phyloP scores from a whole-genome alignment of 495 filamentous ascomycete species.

The Hypoxylon cercidicola region DNA sequence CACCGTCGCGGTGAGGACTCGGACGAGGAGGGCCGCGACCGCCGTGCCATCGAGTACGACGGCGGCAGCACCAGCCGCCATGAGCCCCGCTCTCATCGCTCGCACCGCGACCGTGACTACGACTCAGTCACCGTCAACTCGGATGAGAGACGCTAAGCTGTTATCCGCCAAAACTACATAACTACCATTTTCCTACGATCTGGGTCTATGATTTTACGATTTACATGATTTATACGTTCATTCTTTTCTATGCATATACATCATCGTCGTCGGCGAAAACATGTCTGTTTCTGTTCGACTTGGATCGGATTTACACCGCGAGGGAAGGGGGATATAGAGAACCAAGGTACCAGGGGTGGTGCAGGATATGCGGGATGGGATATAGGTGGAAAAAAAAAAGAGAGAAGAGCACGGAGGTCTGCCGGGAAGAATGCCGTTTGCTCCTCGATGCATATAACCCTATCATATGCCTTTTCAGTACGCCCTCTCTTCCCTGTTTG shows the following conservation, averaged over 20 bases:
- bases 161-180: background rate
- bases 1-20: slow-evolving; percentile 36
- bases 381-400: slow-evolving; percentile 14
- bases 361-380: too few relatives aligned
- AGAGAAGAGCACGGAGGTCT: background rate
- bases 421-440: slow-evolving; percentile 2
- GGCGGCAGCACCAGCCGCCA: slow-evolving; percentile 7
- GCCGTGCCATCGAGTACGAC: slow-evolving; percentile 42
- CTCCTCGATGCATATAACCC: slow-evolving; percentile 13
- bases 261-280: background rate
- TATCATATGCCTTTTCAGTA: too few relatives aligned
- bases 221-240: slow-evolving; percentile 19
- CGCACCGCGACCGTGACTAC: slow-evolving; percentile 36
- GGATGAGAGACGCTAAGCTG: slow-evolving; percentile 36
- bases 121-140: slow-evolving; percentile 25
- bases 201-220: slow-evolving; percentile 4
- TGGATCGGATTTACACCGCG: background rate
- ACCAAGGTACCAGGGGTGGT: too few relatives aligned
- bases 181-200: background rate
- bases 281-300: background rate
- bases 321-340: slow-evolving; percentile 2
- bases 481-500: too few relatives aligned
- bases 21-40: slow-evolving; percentile 34
- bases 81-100: slow-evolving; percentile 25
- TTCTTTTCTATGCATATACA: slow-evolving; percentile 10